A percentile compares a stretch with the other conserved stretches of the same genome.
These are phyloP conservation scores for Meira nashicola DNA, from an alignment of 1,284 basidiomycete genomes.

Conservation along the genomic window DNA sequence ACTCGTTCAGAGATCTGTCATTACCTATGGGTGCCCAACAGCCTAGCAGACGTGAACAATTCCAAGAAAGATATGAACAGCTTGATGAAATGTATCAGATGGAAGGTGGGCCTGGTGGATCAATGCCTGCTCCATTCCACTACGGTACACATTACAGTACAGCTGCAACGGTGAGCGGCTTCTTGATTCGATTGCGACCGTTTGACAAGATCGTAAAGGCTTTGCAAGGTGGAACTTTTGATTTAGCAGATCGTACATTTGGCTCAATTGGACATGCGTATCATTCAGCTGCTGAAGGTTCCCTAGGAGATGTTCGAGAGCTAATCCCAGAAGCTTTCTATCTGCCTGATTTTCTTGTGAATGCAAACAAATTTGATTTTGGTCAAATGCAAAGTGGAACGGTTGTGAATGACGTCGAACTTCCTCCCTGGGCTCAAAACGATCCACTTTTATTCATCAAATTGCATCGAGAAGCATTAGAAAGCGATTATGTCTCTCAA, in stretches of 20 bases:
- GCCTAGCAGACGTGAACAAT: slow-evolving; percentile 58
- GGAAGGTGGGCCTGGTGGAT: slow-evolving; percentile 55
- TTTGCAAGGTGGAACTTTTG: slow-evolving; percentile 67
- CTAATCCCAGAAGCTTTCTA: slow-evolving; percentile 82
- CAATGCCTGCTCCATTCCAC: slow-evolving; percentile 19
- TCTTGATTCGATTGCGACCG: slow-evolving; percentile 80
- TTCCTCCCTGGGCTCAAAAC: slow-evolving; percentile 83
- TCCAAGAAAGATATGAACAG: slow-evolving; percentile 66
- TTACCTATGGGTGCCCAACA: slow-evolving; percentile 90
- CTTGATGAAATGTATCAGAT: slow-evolving; percentile 64
- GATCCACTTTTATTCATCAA: slow-evolving; percentile 80
- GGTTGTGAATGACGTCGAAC: slow-evolving; percentile 76
- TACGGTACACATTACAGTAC: slow-evolving; percentile 84
- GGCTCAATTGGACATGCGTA: slow-evolving; percentile 68
- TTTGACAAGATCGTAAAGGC: slow-evolving; percentile 40
- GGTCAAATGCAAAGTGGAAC: slow-evolving; percentile 79
- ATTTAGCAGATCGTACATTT: slow-evolving; percentile 89
- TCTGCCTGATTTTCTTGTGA: slow-evolving; percentile 56
- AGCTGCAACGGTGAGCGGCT: slow-evolving; percentile 94
- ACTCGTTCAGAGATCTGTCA: slow-evolving; percentile 72
- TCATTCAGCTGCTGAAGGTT: slow-evolving; percentile 76
- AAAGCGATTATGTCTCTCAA: slow-evolving; percentile 81
- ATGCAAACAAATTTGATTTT: slow-evolving; percentile 62
- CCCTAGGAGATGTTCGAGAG: slow-evolving; percentile 88
- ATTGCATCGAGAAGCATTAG: slow-evolving; percentile 77